These are phyloP conservation scores for Streptanthus diversifolius DNA, from an alignment of 345 rosid genomes.

Conservation along the genomic window DNA sequence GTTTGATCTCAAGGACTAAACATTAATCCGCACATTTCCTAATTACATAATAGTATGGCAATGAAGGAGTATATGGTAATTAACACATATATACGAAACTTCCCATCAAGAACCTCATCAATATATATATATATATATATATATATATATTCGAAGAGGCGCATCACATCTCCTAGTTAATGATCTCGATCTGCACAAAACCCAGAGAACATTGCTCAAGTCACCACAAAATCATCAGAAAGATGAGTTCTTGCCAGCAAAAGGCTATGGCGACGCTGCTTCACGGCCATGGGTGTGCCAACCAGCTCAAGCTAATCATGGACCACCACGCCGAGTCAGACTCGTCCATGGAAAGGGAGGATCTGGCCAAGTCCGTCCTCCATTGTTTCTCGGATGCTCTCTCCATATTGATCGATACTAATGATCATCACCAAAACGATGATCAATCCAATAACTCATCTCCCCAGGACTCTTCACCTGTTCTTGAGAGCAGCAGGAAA, in stretches of 20 bases:
- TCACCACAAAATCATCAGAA: neutral
- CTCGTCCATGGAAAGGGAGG: conserved; percentile 20
- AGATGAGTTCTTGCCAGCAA: conserved; percentile 29
- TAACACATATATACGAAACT: conserved; percentile 15
- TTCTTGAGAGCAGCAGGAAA: conserved; percentile 20
- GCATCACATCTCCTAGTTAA: neutral
- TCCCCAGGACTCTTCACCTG: conserved; percentile 18
- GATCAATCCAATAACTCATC: conserved; percentile 26
- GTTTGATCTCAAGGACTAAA: neutral
- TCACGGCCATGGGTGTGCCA: conserved; percentile 30
- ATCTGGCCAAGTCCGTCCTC: conserved; percentile 32
- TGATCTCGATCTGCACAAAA: neutral
- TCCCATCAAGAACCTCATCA: conserved; percentile 7
- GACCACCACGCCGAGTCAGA: conserved; percentile 24
- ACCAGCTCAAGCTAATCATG: conserved; percentile 25
- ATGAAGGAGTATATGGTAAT: conserved; percentile 11
- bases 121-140: neutral
- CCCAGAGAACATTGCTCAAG: neutral
- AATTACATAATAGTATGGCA: neutral
- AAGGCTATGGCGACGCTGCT: conserved; percentile 31
- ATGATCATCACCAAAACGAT: conserved; percentile 7
- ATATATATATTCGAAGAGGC: neutral
- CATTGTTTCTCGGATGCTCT: conserved; percentile 35
- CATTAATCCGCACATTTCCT: conserved; percentile 21
- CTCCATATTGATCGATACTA: conserved; percentile 23